phyloP scores from a whole-genome alignment of 805 yeast genomes.

The Spathaspora passalidarum region DNA sequence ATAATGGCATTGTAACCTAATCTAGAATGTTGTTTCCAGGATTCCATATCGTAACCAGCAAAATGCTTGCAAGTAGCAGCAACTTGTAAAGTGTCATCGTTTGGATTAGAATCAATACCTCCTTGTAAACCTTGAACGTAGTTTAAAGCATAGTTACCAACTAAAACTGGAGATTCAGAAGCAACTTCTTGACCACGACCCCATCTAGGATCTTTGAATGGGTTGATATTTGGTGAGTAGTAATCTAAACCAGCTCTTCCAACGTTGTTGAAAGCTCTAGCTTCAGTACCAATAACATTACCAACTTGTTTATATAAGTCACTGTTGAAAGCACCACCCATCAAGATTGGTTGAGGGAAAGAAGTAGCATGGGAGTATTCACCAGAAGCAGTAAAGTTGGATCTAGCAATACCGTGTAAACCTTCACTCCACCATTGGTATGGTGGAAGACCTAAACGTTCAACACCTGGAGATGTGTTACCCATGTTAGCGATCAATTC shows the following conservation, averaged over 20 bases:
- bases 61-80: conserved; percentile 10
- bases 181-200: conserved; percentile 11
- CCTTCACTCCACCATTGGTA: conserved; percentile 9
- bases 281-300: conserved; percentile 5
- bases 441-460: conserved; percentile 6
- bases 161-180: conserved; percentile 7
- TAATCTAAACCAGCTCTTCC: conserved; percentile 8
- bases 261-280: conserved; percentile 6
- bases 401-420: conserved; percentile 6
- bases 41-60: conserved; percentile 8
- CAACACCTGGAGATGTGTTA: conserved; percentile 7
- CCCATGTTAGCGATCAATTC: conserved; percentile 4
- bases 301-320: conserved; percentile 4
- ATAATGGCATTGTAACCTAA: conserved; percentile 7
- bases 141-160: conserved; percentile 5
- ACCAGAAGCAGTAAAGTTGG: conserved; percentile 3
- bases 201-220: conserved; percentile 7
- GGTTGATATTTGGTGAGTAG: conserved; percentile 6
- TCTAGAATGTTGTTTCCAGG: conserved; percentile 8
- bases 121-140: conserved; percentile 9
- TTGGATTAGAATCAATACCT: conserved; percentile 5
- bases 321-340: conserved; percentile 5
- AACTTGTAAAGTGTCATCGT: conserved; percentile 5
- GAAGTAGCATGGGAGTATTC: conserved; percentile 4
- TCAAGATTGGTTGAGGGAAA: conserved; percentile 7